Base-by-base conservation (phyloP, 176 grass and related monocot genomes). In the Areca catechu region DNA sequence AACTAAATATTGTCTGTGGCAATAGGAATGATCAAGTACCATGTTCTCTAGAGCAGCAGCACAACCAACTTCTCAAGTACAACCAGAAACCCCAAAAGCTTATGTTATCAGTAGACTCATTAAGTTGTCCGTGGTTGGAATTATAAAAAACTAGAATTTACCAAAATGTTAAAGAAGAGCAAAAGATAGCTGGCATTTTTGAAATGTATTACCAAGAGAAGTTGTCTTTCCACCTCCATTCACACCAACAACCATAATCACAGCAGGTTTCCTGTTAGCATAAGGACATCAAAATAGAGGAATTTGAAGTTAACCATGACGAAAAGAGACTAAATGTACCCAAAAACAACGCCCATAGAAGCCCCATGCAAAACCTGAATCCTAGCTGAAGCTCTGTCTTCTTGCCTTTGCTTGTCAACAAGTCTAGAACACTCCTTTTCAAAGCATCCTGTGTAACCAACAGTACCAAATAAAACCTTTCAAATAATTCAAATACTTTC, bases 221-320 rank as follows among this genome's bases (percentile, higher is more conserved):
- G 87, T 97, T 49, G 93, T 97, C 49, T 97, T 92, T 65, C 93
- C 93, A 72, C 93, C 87, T 14, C 93, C 93, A 73, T 97, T 97
- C 53, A 97, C 93, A 57, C 93, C 93, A 37, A 97, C 83, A 50
- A 98, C 77, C 87, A 98, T 85, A 73, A 98, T 75, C 2, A 92
- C 84, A 0, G 79, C 87, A 25, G 84, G 87, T 19, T 98, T 98
- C 73, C 93, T 91, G 77, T 25, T 20, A 77, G 51, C 15, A 72
- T 17, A 65, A 65, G n/a, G 24, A 19, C 25, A 56, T 23, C 73
- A 34, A 85, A 29, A 51, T 5, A 27, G 25, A 27, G 5, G 25
- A 27, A 27, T 4, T 63, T 37, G 25, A 88, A 75, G 77, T 0
- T 28, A 52, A 19, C 30, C 6, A 37, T 37, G 7, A 37, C 7